A percentile compares a stretch with the other conserved stretches of the same genome.
These are phyloP conservation scores for Candida montana DNA, from an alignment of 805 yeast species.

Conservation along the genomic window DNA sequence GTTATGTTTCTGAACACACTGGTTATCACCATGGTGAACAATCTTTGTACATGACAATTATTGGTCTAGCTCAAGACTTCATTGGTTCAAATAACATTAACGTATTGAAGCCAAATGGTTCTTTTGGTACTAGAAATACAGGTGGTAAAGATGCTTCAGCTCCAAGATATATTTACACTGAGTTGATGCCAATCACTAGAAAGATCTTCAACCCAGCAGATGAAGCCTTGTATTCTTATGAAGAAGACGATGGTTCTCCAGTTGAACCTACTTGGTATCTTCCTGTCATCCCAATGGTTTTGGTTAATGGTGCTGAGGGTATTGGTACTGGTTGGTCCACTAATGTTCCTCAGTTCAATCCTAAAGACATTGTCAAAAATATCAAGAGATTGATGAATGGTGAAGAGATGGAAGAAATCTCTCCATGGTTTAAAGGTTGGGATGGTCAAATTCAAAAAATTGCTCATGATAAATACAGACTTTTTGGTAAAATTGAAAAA, in stretches of 20 bases:
- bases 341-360: slow-evolving; percentile 84
- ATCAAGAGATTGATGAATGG: slow-evolving; percentile 67
- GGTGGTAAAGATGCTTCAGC: slow-evolving; percentile 99
- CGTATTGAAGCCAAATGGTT: slow-evolving; percentile 83
- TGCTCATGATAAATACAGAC: slow-evolving; percentile 63
- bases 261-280: slow-evolving; percentile 96
- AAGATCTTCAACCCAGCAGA: slow-evolving; percentile 76
- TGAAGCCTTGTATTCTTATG: slow-evolving; percentile 67
- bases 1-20: slow-evolving; percentile 82
- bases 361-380: slow-evolving; percentile 73
- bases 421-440: slow-evolving; percentile 97
- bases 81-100: slow-evolving; percentile 90
- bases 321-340: slow-evolving; percentile 99
- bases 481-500: slow-evolving; percentile 78
- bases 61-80: slow-evolving; percentile 92
- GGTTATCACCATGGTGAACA: slow-evolving; percentile 95
- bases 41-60: slow-evolving; percentile 81
- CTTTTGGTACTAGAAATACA: slow-evolving; percentile 90
- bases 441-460: slow-evolving; percentile 68
- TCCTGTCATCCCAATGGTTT: slow-evolving; percentile 91
- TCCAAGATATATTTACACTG: slow-evolving; percentile 91
- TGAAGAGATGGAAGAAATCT: slow-evolving; percentile 65
- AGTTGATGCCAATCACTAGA: slow-evolving; percentile 68
- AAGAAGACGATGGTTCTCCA: slow-evolving; percentile 88
- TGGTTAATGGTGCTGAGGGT: slow-evolving; percentile 96